A percentile compares a stretch with the other conserved stretches of the same genome.
Evolutionary conservation across 192 early-diverging fungal species (phyloP).

Genomic region (Linnemannia hyalina): DNA sequence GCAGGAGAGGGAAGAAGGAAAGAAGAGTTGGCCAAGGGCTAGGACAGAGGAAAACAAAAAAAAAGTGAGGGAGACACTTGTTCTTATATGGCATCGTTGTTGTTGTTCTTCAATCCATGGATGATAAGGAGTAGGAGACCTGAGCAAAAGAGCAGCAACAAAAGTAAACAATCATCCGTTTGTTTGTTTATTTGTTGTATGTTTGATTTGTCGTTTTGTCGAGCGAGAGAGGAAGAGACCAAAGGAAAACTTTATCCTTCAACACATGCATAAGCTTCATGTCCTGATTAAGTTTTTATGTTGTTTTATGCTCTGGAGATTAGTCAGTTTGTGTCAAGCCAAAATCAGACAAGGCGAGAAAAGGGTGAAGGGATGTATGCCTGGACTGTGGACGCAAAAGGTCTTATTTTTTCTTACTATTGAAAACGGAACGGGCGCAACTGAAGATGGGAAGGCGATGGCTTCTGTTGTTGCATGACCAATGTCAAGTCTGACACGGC

Average conservation of each 20-base stretch:
- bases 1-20: neutral
- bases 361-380: neutral
- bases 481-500: too few relatives aligned
- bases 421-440: neutral
- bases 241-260: neutral
- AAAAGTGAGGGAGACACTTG: neutral
- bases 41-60: neutral
- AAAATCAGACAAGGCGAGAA: neutral
- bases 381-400: neutral
- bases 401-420: neutral
- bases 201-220: neutral
- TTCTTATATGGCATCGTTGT: neutral
- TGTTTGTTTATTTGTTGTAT: neutral
- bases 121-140: neutral
- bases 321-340: neutral
- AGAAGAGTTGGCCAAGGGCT: neutral
- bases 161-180: slow-evolving; percentile 5
- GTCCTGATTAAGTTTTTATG: neutral
- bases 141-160: neutral
- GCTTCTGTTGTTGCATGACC: too few relatives aligned
- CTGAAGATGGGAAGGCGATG: neutral
- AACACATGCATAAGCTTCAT: neutral
- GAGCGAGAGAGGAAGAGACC: neutral
- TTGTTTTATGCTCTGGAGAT: neutral
- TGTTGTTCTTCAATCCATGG: neutral